phyloP scores from a whole-genome alignment of 108 stramenopile genomes.

The Skeletonema grethae region DNA sequence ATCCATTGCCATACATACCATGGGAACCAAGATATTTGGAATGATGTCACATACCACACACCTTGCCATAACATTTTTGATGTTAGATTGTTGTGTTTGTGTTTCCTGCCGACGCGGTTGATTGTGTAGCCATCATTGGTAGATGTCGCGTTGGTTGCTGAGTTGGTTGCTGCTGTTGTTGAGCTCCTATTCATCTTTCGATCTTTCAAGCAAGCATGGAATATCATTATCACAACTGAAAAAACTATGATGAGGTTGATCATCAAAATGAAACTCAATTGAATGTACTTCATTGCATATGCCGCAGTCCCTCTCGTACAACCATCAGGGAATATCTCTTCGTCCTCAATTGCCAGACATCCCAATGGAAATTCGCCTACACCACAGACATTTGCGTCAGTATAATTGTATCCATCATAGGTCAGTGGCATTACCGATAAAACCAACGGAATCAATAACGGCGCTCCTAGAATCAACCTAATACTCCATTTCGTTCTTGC shows the following conservation, averaged over 20 bases:
- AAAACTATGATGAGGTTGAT: constrained; percentile 24
- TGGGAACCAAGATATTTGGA: constrained; percentile 27
- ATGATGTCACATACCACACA: constrained; percentile 35
- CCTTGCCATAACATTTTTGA: constrained; percentile 29
- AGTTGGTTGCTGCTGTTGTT: not conserved
- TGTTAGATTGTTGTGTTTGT: not conserved
- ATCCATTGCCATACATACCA: constrained; percentile 40
- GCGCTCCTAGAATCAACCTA: constrained; percentile 5
- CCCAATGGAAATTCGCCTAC: constrained; percentile 33
- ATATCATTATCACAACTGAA: constrained; percentile 22
- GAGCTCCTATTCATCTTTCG: constrained; percentile 17
- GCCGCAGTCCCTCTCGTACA: constrained; percentile 26
- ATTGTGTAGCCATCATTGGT: constrained; percentile 1
- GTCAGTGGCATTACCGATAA: constrained; percentile 12
- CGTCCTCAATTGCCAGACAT: constrained; percentile 1
- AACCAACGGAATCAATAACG: constrained; percentile 13
- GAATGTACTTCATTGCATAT: constrained; percentile 12
- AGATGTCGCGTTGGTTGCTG: not conserved
- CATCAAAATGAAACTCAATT: constrained; percentile 19
- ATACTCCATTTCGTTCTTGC: constrained; percentile 3
- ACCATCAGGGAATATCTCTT: not conserved
- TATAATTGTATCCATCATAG: constrained; percentile 29
- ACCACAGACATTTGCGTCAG: constrained; percentile 18
- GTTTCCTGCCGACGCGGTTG: not conserved
- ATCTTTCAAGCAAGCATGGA: constrained; percentile 11